A percentile compares a stretch with the other conserved stretches of the same genome.
Conservation (phyloP, 306 rosid species). For the Citrullus mucosospermus region DNA sequence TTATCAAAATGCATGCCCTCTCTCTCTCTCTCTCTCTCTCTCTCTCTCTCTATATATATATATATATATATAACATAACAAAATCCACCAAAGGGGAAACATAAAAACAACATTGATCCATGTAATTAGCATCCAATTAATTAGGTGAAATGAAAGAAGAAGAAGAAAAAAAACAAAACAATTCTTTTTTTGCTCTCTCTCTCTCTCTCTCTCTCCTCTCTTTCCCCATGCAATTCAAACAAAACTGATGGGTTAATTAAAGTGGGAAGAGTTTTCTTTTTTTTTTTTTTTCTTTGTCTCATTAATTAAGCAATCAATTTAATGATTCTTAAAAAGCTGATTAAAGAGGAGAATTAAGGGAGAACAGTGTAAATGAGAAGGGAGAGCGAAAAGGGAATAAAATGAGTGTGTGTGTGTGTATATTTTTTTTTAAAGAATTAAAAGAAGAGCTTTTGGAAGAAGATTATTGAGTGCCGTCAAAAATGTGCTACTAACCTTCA, state of each 20-base stretch:
- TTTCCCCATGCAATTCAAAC: neutral
- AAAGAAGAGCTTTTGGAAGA: neutral
- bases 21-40: too few species aligned
- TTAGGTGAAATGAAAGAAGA: neutral
- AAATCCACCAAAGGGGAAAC: constrained; percentile 5
- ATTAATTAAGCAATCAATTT: constrained; percentile 4
- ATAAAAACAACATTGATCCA: neutral
- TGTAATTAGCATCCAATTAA: neutral
- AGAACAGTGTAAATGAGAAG: neutral
- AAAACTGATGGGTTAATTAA: neutral
- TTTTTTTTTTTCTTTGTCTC: neutral
- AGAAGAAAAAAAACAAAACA: too few species aligned
- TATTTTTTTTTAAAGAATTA: neutral
- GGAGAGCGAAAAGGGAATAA: neutral
- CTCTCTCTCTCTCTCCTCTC: too few species aligned
- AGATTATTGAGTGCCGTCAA: constrained; percentile 3
- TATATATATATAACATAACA: neutral
- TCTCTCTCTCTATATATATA: too few species aligned
- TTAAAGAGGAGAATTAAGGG: neutral
- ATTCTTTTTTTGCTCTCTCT: too few species aligned
- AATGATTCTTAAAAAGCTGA: neutral
- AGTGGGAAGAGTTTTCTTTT: neutral
- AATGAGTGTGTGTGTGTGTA: neutral
- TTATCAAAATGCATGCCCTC: constrained; percentile 2
- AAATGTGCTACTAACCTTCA: neutral